Conservation (phyloP, 306 rosid genomes). For the Cucumis hystrix region DNA sequence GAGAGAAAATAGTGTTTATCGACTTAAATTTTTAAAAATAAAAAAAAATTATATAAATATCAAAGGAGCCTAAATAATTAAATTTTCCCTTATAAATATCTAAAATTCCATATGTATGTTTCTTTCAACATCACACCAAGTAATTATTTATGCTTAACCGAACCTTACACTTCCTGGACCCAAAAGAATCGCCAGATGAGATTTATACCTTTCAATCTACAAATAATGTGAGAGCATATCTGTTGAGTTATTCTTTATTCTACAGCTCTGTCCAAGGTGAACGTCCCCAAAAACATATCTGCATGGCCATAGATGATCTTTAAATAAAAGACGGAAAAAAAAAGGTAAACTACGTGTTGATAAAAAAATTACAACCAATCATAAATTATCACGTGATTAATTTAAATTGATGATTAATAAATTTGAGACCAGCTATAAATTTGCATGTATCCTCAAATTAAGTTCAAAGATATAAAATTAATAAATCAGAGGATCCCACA, state of each 20-base stretch:
- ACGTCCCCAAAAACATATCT: slow-evolving; percentile 96
- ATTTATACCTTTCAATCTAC: slow-evolving; percentile 48
- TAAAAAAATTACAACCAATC: no score
- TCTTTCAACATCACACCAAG: not conserved
- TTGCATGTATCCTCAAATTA: no score
- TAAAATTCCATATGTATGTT: not conserved
- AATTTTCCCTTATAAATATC: no score
- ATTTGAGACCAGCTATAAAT: no score
- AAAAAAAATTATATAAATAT: no score
- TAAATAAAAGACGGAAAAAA: not conserved
- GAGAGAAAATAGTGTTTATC: not conserved
- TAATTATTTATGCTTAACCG: not conserved
- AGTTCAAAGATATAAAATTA: no score
- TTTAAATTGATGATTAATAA: no score
- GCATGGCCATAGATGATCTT: slow-evolving; percentile 13
- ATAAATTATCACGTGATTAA: no score
- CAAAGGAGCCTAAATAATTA: not conserved
- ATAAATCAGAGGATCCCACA: no score
- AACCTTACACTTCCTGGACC: not conserved
- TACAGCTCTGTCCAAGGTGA: slow-evolving; percentile 97
- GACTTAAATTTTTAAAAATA: no score
- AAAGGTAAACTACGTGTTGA: no score
- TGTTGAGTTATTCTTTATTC: slow-evolving; percentile 53
- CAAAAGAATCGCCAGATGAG: not conserved
- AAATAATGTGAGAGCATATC: slow-evolving; percentile 49